These are phyloP conservation scores for Melaleuca alternifolia DNA, from an alignment of 345 rosid genomes.

Conservation along the genomic window DNA sequence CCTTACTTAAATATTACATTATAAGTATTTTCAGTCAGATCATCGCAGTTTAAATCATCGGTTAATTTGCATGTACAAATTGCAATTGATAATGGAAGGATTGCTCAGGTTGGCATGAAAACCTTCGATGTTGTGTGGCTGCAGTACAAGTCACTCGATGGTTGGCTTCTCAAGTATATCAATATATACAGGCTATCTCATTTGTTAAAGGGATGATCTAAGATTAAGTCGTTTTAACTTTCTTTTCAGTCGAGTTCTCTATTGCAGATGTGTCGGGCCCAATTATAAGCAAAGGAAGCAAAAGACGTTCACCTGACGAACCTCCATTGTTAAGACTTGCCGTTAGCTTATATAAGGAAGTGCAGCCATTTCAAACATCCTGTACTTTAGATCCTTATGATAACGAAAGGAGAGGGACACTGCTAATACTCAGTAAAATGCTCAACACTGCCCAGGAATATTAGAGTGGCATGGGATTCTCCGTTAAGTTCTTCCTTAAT, in stretches of 20 bases:
- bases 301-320: not conserved
- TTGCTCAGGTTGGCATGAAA: no score
- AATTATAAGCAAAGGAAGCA: not conserved
- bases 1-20: not conserved
- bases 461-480: not conserved
- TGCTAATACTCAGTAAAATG: not conserved
- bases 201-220: not conserved
- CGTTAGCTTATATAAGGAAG: not conserved
- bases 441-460: not conserved
- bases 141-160: rapidly evolving
- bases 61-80: not conserved
- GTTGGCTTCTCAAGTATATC: not conserved
- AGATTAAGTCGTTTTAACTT: not conserved
- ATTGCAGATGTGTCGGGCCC: not conserved
- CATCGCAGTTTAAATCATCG: not conserved
- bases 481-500: not conserved
- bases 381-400: not conserved
- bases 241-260: not conserved
- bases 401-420: not conserved
- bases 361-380: not conserved
- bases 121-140: not conserved
- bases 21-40: not conserved
- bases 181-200: not conserved
- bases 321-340: not conserved
- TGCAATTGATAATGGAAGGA: no score